A percentile compares a stretch with the other conserved stretches of the same genome.
Conservation (phyloP, 306 rosid species). For the Gastrolobium villosum region DNA sequence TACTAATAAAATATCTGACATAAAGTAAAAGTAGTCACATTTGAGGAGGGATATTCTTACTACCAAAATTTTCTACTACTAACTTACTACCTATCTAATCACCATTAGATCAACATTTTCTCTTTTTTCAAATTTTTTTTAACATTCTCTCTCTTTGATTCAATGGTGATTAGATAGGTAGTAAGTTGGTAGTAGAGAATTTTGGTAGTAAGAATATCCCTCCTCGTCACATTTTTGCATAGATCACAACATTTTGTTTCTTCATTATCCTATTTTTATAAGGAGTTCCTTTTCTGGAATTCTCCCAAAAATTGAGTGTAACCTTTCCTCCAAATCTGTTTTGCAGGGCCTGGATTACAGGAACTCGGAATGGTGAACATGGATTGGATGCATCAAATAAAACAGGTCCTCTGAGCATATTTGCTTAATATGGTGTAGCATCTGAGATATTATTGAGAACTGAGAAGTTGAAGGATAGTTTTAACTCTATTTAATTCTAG, state of each 20-base stretch:
- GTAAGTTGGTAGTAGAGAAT: too few relatives aligned
- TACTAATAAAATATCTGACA: constrained; percentile 19
- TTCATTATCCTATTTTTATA: not conserved
- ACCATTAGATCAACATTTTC: too few relatives aligned
- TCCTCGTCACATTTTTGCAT: not conserved
- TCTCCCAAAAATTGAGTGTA: not conserved
- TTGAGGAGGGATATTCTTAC: too few relatives aligned
- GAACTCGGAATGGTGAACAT: constrained; percentile 68
- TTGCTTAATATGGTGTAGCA: constrained; percentile 62
- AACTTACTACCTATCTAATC: too few relatives aligned
- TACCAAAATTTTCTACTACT: too few relatives aligned
- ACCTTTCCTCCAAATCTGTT: constrained; percentile 26
- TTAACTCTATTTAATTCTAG: constrained; percentile 27
- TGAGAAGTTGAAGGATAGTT: constrained; percentile 43
- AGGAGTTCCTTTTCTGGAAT: not conserved
- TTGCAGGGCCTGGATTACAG: constrained; percentile 79
- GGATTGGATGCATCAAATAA: constrained; percentile 86
- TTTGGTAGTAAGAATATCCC: too few relatives aligned
- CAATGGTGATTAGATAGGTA: too few relatives aligned
- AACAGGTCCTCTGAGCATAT: constrained; percentile 91
- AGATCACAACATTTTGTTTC: constrained; percentile 22
- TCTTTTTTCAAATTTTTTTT: too few relatives aligned
- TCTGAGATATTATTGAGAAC: constrained; percentile 29
- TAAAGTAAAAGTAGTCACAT: constrained; percentile 10
- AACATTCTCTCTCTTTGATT: too few relatives aligned